Base-by-base conservation (phyloP, 2,329 filamentous ascomycete genomes). In the Colletotrichum zoysiae region DNA sequence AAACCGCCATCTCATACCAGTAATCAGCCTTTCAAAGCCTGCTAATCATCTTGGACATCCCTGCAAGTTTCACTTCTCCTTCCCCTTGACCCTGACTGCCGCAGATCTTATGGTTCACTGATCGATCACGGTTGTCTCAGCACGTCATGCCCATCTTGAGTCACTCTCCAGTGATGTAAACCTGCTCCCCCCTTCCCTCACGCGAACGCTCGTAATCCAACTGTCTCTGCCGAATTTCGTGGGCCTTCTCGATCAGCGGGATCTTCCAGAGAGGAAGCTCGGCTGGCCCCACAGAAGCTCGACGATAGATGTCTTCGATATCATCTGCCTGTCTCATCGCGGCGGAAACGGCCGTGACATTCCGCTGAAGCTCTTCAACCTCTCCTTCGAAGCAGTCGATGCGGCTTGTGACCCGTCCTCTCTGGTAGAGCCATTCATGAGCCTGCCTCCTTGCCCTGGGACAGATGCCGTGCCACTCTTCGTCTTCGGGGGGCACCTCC, bases 181-280 rank as follows among this genome's bases (percentile, higher is more conserved):
- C 33, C 30, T 6, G 9, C 33, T 20, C 8, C 3, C 5, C 33
- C 35, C 20, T 23, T 20, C 9, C 53, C 33, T 18, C 6, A n/a
- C 12, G 9, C 2, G 5, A 11, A 18, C 23, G 1, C 20, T 56
- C 33, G 11, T 56, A 38, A 20, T n/a, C 53, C 53, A 4, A n/a
- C 53, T 38, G 18, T 14, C 8, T n/a, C 18, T 56, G 53, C 30
- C 20, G 35, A n/a, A 38, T 38, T 11, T 38, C 18, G 18, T 35
- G 30, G 6, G 53, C 8, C 53, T 38, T 56, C 20, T 38, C 53
- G 2, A 38, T 1, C 20, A 56, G 6, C 8, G 33, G 53, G 9
- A 56, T 56, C 53, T 56, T 56, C 53, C 53, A 56, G 9, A 38
- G 53, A 56, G 53, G 53, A 38, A 38, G 33, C 53, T 56, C 33